Percentiles rank a stretch among this genome's conserved stretches.
Evolutionary conservation across 768 basidiomycete genomes (phyloP).

Genomic region (Melanogaster broomeanus): DNA sequence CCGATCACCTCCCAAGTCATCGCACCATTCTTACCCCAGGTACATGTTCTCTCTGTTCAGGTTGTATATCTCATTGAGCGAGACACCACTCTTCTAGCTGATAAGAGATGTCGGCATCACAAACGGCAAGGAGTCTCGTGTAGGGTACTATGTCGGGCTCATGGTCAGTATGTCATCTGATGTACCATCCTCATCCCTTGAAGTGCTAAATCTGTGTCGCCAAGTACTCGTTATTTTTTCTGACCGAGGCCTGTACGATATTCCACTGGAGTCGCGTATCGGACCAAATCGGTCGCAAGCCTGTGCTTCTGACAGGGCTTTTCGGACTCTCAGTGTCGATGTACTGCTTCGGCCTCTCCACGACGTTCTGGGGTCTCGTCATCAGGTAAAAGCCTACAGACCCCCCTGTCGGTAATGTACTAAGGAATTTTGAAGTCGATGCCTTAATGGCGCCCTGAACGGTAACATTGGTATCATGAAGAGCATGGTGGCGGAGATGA

Average conservation of each 20-base stretch:
- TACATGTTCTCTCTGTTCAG: slow-evolving; percentile 29
- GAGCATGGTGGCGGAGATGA: too few species aligned
- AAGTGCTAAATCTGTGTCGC: not conserved
- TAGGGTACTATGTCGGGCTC: slow-evolving; percentile 51
- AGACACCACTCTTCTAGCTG: slow-evolving; percentile 15
- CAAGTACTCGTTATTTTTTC: slow-evolving; percentile 51
- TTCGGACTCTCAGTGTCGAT: slow-evolving; percentile 47
- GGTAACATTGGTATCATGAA: too few species aligned
- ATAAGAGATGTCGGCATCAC: too few species aligned
- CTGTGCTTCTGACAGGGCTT: too few species aligned
- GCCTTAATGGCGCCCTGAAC: slow-evolving; percentile 48
- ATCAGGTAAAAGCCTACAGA: slow-evolving; percentile 33
- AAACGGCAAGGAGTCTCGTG: slow-evolving; percentile 45
- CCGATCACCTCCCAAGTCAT: slow-evolving; percentile 75
- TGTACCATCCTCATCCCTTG: not conserved
- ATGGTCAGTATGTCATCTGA: slow-evolving; percentile 36
- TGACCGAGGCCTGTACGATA: slow-evolving; percentile 48
- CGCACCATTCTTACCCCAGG: slow-evolving; percentile 69
- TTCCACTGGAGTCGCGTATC: too few species aligned
- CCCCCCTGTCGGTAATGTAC: not conserved
- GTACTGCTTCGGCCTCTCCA: slow-evolving; percentile 50
- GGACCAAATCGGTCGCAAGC: too few species aligned
- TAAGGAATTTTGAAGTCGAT: slow-evolving; percentile 35
- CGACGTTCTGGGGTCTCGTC: slow-evolving; percentile 44
- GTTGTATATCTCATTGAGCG: not conserved